Percentiles rank a stretch among this genome's conserved stretches.
phyloP scores from a whole-genome alignment of 106 monocot species.

The Dioscorea zingiberensis region DNA sequence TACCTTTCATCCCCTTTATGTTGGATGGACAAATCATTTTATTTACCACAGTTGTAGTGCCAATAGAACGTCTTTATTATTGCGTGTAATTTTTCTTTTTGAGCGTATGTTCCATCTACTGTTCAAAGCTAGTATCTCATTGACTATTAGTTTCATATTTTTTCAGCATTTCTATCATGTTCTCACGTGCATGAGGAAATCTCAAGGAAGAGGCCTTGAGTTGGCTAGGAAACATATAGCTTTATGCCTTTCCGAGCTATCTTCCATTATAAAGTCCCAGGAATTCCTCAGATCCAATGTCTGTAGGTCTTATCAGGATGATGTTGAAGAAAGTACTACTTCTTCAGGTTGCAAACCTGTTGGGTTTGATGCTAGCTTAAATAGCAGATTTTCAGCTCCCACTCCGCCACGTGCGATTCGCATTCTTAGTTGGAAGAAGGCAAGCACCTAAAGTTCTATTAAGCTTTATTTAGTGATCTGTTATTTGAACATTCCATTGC shows the following conservation, averaged over 20 bases:
- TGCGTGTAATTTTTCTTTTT: too few relatives aligned
- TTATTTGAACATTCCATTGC: neutral
- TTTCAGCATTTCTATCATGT: conserved; percentile 82
- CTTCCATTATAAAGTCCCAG: conserved; percentile 44
- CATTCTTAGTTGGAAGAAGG: conserved; percentile 81
- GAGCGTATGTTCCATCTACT: too few relatives aligned
- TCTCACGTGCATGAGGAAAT: conserved; percentile 68
- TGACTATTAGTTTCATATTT: conserved; percentile 13
- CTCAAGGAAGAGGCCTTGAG: conserved; percentile 81
- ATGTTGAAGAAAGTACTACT: conserved; percentile 55
- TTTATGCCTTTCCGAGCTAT: conserved; percentile 66
- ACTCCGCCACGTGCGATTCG: conserved; percentile 81
- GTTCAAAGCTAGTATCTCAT: neutral
- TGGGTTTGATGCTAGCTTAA: conserved; percentile 90
- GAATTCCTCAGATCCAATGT: conserved; percentile 64
- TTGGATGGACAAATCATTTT: too few relatives aligned
- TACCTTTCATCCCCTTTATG: too few relatives aligned
- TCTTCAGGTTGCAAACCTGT: conserved; percentile 82
- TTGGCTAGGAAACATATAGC: conserved; percentile 84
- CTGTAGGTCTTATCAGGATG: conserved; percentile 22
- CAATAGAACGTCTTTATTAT: neutral
- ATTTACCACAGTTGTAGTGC: neutral
- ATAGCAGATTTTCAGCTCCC: conserved; percentile 66
- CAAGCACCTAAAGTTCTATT: conserved; percentile 19
- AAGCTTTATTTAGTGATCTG: neutral